A percentile compares a stretch with the other conserved stretches of the same genome.
Evolutionary conservation across 306 rosid species (phyloP).

Genomic region (Pyrus bretschneideri): DNA sequence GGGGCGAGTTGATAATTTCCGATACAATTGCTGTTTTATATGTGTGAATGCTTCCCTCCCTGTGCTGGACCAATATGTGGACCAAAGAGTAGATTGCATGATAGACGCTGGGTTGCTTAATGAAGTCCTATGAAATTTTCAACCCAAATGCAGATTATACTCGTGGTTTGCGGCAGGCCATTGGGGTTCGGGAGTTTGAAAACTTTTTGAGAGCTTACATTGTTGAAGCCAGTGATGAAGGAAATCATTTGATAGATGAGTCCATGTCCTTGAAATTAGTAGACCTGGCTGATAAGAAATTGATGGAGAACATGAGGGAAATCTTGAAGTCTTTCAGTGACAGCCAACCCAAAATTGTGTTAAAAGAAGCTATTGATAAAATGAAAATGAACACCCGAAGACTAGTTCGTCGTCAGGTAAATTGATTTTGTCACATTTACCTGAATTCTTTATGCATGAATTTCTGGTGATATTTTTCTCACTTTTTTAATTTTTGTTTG

Average conservation of each 20-base stretch:
- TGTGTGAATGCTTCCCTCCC: conserved; percentile 73
- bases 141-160: conserved; percentile 57
- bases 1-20: conserved; percentile 74
- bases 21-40: conserved; percentile 76
- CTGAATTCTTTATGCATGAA: neutral
- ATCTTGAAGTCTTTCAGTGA: conserved; percentile 35
- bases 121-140: conserved; percentile 70
- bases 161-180: conserved; percentile 78
- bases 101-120: conserved; percentile 68
- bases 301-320: conserved; percentile 37
- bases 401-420: conserved; percentile 85
- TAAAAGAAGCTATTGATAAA: conserved; percentile 71
- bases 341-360: conserved; percentile 23
- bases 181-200: conserved; percentile 87
- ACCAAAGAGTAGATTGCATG: conserved; percentile 81
- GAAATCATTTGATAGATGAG: conserved; percentile 20
- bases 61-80: conserved; percentile 72
- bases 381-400: conserved; percentile 75
- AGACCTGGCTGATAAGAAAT: conserved; percentile 30
- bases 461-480: neutral
- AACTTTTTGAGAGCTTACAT: conserved; percentile 33
- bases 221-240: conserved; percentile 14
- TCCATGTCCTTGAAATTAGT: conserved; percentile 6
- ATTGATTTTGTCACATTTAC: neutral
- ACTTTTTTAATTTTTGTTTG: neutral